A percentile compares a stretch with the other conserved stretches of the same genome.
These are phyloP conservation scores for Populus simonii DNA, from an alignment of 345 rosid genomes.

Conservation along the genomic window DNA sequence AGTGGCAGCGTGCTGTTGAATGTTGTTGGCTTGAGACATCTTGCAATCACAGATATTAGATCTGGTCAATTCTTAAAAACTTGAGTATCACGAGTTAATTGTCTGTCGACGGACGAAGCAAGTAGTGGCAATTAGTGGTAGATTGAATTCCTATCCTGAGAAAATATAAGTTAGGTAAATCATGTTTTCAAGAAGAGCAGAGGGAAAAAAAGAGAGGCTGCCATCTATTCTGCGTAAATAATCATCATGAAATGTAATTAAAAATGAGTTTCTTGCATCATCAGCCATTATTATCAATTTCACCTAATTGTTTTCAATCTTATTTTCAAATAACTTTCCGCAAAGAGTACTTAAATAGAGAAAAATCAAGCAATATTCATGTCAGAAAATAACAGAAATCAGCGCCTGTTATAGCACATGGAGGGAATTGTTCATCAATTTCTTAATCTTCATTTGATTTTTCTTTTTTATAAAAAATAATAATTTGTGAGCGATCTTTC, in stretches of 20 bases:
- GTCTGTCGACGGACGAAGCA: not conserved
- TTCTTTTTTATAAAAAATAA: too few relatives aligned
- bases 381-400: not conserved
- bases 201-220: too few relatives aligned
- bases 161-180: not conserved
- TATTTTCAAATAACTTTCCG: not conserved
- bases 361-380: not conserved
- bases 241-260: not conserved
- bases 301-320: not conserved
- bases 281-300: not conserved
- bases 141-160: not conserved
- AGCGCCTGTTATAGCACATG: not conserved
- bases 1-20: not conserved
- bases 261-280: not conserved
- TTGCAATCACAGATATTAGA: not conserved
- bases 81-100: not conserved
- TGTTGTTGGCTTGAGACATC: not conserved
- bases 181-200: not conserved
- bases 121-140: too few relatives aligned
- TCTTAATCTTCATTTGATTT: not conserved
- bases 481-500: too few relatives aligned
- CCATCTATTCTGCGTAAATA: not conserved
- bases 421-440: not conserved
- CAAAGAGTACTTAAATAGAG: not conserved
- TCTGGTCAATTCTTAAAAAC: not conserved